Conservation (phyloP, 108 stramenopile species). For the Stephanodiscus minutulus region DNA sequence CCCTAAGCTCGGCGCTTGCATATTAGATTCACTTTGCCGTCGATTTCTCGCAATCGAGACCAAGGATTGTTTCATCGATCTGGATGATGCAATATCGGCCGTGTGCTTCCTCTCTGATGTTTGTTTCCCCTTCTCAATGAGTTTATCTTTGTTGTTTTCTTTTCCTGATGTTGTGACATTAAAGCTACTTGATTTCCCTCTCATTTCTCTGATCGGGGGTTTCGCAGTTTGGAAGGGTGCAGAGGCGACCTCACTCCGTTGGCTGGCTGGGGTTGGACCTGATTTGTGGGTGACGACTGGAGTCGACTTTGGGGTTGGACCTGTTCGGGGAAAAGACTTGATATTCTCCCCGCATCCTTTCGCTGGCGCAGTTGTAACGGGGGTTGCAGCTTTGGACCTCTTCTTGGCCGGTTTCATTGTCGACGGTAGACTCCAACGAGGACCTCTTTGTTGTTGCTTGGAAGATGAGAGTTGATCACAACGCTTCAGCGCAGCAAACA, state of each 20-base stretch:
- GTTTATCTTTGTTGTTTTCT: not conserved
- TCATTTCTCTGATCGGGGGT: not conserved
- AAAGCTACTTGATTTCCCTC: not conserved
- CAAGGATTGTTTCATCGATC: slow-evolving; percentile 28
- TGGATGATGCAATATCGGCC: not conserved
- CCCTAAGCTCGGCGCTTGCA: slow-evolving; percentile 1
- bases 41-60: slow-evolving; percentile 17
- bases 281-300: too few relatives aligned
- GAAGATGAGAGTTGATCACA: slow-evolving; percentile 8
- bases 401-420: slow-evolving; percentile 33
- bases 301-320: too few relatives aligned
- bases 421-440: slow-evolving; percentile 23
- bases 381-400: slow-evolving; percentile 10
- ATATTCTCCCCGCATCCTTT: slow-evolving; percentile 3
- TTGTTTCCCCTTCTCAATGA: not conserved
- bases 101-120: not conserved
- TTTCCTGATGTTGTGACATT: not conserved
- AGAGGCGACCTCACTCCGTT: not conserved
- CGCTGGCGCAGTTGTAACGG: slow-evolving; percentile 1
- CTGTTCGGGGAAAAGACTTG: too few relatives aligned
- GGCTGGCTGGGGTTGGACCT: not conserved
- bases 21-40: slow-evolving; percentile 7
- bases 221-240: not conserved
- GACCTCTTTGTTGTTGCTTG: not conserved
- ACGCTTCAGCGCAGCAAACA: not conserved